Conservation (phyloP, 306 rosid species). For the Trifolium fragiferum region DNA sequence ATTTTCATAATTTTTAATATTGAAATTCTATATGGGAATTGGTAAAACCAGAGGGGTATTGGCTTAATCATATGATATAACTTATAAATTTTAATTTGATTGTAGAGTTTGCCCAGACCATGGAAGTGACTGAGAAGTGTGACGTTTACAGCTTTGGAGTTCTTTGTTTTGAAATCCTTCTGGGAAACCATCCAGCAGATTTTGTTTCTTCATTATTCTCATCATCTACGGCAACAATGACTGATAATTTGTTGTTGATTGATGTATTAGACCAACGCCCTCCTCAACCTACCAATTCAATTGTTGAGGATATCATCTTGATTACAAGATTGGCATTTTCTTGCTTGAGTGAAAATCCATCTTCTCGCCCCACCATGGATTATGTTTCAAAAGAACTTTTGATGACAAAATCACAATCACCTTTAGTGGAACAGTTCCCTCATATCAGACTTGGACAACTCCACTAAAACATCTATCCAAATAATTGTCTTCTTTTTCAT, state of each 20-base stretch:
- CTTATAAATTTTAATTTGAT: neutral
- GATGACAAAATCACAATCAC: constrained; percentile 23
- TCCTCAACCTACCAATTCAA: constrained; percentile 6
- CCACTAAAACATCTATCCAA: neutral
- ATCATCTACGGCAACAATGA: constrained; percentile 18
- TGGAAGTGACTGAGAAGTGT: constrained; percentile 37
- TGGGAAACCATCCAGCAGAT: constrained; percentile 44
- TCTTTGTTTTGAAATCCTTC: constrained; percentile 34
- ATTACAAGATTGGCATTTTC: constrained; percentile 29
- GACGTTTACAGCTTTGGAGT: constrained; percentile 43
- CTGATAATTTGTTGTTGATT: constrained; percentile 19
- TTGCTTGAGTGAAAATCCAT: constrained; percentile 35
- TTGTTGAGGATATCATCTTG: constrained; percentile 19
- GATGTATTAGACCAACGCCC: constrained; percentile 36
- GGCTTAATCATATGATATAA: neutral
- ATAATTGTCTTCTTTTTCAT: neutral
- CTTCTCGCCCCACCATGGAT: constrained; percentile 41
- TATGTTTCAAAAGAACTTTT: constrained; percentile 26
- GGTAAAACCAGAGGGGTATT: too few relatives aligned
- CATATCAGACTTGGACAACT: constrained; percentile 40
- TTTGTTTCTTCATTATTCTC: constrained; percentile 23
- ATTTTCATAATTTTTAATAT: neutral
- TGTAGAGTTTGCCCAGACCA: constrained; percentile 34
- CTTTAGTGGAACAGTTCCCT: constrained; percentile 23
- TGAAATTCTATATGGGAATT: too few relatives aligned